Percentiles rank a stretch among this genome's conserved stretches.
Conservation (phyloP, 768 basidiomycete species). For the Gymnopilus dilepis region DNA sequence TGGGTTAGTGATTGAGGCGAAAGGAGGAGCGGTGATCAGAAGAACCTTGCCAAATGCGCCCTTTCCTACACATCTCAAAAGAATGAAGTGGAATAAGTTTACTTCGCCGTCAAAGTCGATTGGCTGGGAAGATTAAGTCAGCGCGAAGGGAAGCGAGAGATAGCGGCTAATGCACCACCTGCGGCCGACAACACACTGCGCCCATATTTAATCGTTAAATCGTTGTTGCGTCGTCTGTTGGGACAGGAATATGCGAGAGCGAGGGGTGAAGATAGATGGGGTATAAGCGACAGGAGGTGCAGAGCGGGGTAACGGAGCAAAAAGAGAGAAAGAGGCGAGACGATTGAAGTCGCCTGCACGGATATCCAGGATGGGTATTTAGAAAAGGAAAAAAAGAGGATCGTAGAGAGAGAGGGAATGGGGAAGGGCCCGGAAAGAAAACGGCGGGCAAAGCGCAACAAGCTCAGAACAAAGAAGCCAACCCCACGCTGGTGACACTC, state of each 20-base stretch:
- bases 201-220: conserved; percentile 61
- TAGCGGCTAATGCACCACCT: conserved; percentile 49
- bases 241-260: neutral
- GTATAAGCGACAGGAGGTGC: neutral
- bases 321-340: conserved; percentile 11
- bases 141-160: neutral
- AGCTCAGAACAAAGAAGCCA: neutral
- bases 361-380: conserved; percentile 15
- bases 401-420: neutral
- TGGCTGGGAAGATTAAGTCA: conserved; percentile 53
- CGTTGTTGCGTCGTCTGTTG: conserved; percentile 36
- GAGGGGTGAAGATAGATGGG: conserved; percentile 1
- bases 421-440: conserved; percentile 1
- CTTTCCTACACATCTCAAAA: conserved; percentile 96
- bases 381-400: neutral
- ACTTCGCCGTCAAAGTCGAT: conserved; percentile 96
- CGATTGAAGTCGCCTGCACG: neutral
- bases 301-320: conserved; percentile 4
- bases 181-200: conserved; percentile 83
- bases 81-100: conserved; percentile 95
- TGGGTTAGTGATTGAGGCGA: conserved; percentile 19
- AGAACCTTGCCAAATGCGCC: conserved; percentile 97
- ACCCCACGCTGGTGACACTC: neutral
- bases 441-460: neutral
- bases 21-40: neutral